Conservation (phyloP, 2,329 filamentous ascomycete genomes). For the Hypoxylon sp. region DNA sequence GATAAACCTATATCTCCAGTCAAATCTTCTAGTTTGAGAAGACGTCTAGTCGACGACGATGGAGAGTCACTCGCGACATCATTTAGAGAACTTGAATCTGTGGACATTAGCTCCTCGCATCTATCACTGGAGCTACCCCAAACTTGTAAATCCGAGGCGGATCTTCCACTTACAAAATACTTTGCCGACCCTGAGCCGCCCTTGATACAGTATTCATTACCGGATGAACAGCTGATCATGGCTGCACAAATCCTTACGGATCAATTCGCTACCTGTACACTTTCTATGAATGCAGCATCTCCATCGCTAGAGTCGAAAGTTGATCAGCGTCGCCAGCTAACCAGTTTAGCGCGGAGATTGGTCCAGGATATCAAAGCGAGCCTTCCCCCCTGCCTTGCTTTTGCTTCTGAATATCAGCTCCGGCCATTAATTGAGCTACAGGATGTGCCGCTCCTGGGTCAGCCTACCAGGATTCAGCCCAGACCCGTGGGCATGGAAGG, state of each 20-base stretch:
- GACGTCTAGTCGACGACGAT: slow-evolving; percentile 63
- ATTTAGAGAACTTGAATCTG: slow-evolving; percentile 60
- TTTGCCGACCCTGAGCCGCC: slow-evolving; percentile 71
- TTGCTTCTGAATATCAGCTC: slow-evolving; percentile 56
- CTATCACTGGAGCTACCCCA: slow-evolving; percentile 63
- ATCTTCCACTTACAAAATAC: slow-evolving; percentile 65
- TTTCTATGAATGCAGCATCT: slow-evolving; percentile 50
- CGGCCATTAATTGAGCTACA: slow-evolving; percentile 67
- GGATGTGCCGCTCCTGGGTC: slow-evolving; percentile 66
- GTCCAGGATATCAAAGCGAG: slow-evolving; percentile 60
- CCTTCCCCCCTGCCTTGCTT: slow-evolving; percentile 59
- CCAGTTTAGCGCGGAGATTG: slow-evolving; percentile 59
- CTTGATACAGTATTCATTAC: slow-evolving; percentile 57
- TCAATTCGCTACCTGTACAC: slow-evolving; percentile 69
- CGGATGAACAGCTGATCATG: slow-evolving; percentile 72
- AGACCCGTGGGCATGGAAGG: slow-evolving; percentile 62
- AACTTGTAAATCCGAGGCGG: slow-evolving; percentile 61
- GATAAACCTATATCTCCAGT: slow-evolving; percentile 63
- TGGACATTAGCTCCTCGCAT: slow-evolving; percentile 61
- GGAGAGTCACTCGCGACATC: slow-evolving; percentile 64
- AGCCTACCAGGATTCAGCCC: slow-evolving; percentile 64
- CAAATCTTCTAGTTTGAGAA: slow-evolving; percentile 59
- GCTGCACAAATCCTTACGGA: slow-evolving; percentile 79
- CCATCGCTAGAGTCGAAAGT: slow-evolving; percentile 49
- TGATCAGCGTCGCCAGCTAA: slow-evolving; percentile 56